These are phyloP conservation scores for Apiospora pterosperma DNA, from an alignment of 2,329 filamentous ascomycete species.

Conservation along the genomic window DNA sequence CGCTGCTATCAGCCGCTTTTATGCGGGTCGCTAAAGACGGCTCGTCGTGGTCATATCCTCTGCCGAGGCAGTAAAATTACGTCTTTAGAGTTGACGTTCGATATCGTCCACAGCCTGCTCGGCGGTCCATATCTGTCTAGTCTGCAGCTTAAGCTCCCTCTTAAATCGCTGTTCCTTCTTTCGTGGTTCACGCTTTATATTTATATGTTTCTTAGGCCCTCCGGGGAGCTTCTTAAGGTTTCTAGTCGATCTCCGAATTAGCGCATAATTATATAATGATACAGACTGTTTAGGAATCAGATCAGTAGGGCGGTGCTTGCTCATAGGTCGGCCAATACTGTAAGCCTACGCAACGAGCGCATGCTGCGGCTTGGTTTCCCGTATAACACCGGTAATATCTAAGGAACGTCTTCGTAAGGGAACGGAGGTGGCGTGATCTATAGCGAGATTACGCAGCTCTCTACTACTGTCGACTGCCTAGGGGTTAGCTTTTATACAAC, in stretches of 20 bases:
- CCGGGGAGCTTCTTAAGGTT: not conserved
- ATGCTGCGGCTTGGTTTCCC: slow-evolving; percentile 10
- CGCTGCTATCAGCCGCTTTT: slow-evolving; percentile 13
- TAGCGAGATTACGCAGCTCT: slow-evolving; percentile 4
- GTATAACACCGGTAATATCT: slow-evolving; percentile 2
- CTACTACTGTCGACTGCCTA: slow-evolving; percentile 5
- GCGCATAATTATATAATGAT: slow-evolving; percentile 11
- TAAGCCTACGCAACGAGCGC: slow-evolving; percentile 14
- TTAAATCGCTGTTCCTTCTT: slow-evolving; percentile 15
- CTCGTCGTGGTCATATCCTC: not conserved
- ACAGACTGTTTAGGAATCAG: slow-evolving; percentile 13
- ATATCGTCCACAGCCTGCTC: slow-evolving; percentile 18
- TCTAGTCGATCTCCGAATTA: not conserved
- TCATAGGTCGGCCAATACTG: slow-evolving; percentile 15
- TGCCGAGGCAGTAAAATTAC: slow-evolving; percentile 10
- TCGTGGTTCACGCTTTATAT: slow-evolving; percentile 6
- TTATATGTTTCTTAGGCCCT: slow-evolving; percentile 1
- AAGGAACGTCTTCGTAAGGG: slow-evolving; percentile 6
- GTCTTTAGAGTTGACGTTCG: slow-evolving; percentile 14
- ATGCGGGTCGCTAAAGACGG: slow-evolving; percentile 8
- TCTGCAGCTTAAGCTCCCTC: slow-evolving; percentile 12
- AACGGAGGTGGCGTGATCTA: slow-evolving; percentile 4
- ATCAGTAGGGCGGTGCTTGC: slow-evolving; percentile 11
- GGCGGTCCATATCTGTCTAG: slow-evolving; percentile 13
- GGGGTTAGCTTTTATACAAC: slow-evolving; percentile 2